Evolutionary conservation across 176 grass and related monocot genomes (phyloP), one percentile per base, ranked within the genome.

Genomic region (Dendrocalamus sinicus): DNA sequence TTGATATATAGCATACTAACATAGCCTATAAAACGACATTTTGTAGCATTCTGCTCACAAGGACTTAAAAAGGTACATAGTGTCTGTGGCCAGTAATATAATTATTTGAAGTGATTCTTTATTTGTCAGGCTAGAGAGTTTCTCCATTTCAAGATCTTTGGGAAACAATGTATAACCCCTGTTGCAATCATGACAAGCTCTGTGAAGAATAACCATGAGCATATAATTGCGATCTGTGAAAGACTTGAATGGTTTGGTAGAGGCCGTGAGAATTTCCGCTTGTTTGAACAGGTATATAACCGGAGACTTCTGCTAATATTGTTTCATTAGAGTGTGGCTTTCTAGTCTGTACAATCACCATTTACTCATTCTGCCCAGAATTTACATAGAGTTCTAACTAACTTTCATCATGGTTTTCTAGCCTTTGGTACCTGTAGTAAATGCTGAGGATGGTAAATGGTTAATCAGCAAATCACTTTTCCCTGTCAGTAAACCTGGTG

Each of bases 131-230:
- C 96, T 89, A 95, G 96, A 81, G 96, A 98, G 66, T 95, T 94
- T 90, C 85, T 98, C 20, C 86, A 95, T 85, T 98, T 92, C 75
- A 98, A 98, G 89, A 93, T 98, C 47, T 98, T 89, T 81, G 90
- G 88, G 78, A 91, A 83, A 83, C 96, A 98, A 87, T 94, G 91
- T 90, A 89, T 90, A 76, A 95, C 96, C 70, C 96, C 96, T 44
- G 96, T 95, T 67, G 96, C 96, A 74, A 89, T 98, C 77, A 98
- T 98, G 96, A 98, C 96, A 28, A 98, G 96, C 81, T 98, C 96
- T 52, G 96, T 95, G 69, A 98, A 98, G 91, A 89, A 98, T 85
- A 98, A 94, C 67, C 91, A 98, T 88, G 82, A 91, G 19, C 96
- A 95, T 87, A 91, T 98, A 81, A 77, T 79, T 81, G 70, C 89